A percentile compares a stretch with the other conserved stretches of the same genome.
Evolutionary conservation across 164 flowering plant species (phyloP).

Genomic region (Annona cherimola): DNA sequence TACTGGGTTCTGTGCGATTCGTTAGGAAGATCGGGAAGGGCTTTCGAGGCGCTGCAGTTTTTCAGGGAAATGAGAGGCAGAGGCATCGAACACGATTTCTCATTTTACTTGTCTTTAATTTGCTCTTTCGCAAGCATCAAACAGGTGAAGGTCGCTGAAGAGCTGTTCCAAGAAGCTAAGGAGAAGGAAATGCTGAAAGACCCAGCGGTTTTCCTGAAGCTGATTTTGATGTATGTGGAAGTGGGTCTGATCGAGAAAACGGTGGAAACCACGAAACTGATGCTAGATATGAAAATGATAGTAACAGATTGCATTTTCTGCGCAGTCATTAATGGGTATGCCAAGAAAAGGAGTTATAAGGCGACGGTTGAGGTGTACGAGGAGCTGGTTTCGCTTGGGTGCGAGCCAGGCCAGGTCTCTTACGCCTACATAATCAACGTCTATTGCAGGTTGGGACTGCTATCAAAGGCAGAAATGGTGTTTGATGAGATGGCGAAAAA

Average conservation of each 20-base stretch:
- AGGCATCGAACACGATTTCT: slow-evolving; percentile 33
- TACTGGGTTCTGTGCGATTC: slow-evolving; percentile 46
- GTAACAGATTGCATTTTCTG: slow-evolving; percentile 70
- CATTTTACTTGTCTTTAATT: slow-evolving; percentile 54
- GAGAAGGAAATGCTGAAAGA: slow-evolving; percentile 50
- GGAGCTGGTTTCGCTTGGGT: slow-evolving; percentile 32
- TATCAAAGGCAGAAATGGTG: slow-evolving; percentile 41
- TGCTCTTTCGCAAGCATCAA: slow-evolving; percentile 45
- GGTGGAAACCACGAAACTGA: slow-evolving; percentile 33
- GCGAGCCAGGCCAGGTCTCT: slow-evolving; percentile 80
- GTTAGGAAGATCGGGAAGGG: slow-evolving; percentile 44
- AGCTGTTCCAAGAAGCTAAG: slow-evolving; percentile 50
- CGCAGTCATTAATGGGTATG: slow-evolving; percentile 56
- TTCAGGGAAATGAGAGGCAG: slow-evolving; percentile 42
- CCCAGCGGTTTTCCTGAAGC: slow-evolving; percentile 51
- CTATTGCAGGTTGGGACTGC: slow-evolving; percentile 41
- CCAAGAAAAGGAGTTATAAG: slow-evolving; percentile 41
- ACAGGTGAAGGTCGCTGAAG: slow-evolving; percentile 47
- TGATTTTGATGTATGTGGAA: slow-evolving; percentile 63
- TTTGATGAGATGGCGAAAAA: slow-evolving; percentile 54
- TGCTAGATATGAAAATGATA: slow-evolving; percentile 34
- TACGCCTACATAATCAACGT: slow-evolving; percentile 53
- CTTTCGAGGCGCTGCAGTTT: slow-evolving; percentile 51
- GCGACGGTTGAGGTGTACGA: slow-evolving; percentile 43
- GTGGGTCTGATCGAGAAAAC: slow-evolving; percentile 57